Evolutionary conservation across 768 basidiomycete genomes (phyloP).

Genomic region (Suillus bovinus): DNA sequence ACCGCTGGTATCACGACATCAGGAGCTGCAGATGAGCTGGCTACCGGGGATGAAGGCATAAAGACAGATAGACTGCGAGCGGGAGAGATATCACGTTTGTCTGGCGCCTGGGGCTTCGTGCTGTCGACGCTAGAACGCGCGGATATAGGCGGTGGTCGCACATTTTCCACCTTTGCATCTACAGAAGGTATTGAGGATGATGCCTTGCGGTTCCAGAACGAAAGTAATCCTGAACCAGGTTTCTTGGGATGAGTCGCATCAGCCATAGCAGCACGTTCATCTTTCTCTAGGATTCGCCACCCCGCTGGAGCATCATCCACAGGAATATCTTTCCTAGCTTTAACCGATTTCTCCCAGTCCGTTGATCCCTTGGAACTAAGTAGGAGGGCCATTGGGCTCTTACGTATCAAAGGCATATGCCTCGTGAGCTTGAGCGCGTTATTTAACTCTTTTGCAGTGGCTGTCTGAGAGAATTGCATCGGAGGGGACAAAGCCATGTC

Average conservation of each 20-base stretch:
- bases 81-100: conserved; percentile 19
- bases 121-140: conserved; percentile 34
- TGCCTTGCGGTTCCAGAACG: conserved; percentile 62
- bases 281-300: conserved; percentile 70
- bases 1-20: conserved; percentile 8
- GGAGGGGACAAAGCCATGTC: conserved; percentile 50
- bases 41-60: conserved; percentile 4
- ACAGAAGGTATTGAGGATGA: conserved; percentile 26
- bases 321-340: conserved; percentile 46
- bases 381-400: conserved; percentile 71
- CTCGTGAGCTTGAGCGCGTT: conserved; percentile 66
- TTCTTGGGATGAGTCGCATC: conserved; percentile 51
- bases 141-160: conserved; percentile 21
- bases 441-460: conserved; percentile 56
- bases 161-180: conserved; percentile 20
- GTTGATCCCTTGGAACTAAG: conserved; percentile 70
- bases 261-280: conserved; percentile 30
- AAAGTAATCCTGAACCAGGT: conserved; percentile 57
- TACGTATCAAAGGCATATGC: conserved; percentile 50
- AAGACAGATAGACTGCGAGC: conserved; percentile 8
- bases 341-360: conserved; percentile 74
- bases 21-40: conserved; percentile 12
- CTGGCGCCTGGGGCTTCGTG: conserved; percentile 14
- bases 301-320: conserved; percentile 62
- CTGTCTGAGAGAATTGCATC: conserved; percentile 54